Evolutionary conservation across 1,284 basidiomycete genomes (phyloP), one percentile per base, ranked within the genome.

Genomic region (Gomphus bonarii): DNA sequence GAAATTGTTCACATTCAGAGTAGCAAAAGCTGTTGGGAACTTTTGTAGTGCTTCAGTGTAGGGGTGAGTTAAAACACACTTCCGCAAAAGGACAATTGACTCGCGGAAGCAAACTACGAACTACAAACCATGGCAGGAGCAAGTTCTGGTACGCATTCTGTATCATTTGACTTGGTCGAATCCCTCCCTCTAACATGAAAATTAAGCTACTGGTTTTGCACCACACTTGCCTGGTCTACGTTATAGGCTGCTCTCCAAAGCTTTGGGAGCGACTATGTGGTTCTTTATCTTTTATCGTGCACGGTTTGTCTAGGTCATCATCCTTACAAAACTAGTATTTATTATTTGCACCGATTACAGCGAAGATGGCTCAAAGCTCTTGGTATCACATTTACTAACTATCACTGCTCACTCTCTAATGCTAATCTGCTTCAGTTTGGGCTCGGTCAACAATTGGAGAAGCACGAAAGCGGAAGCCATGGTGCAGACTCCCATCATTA

Each of bases 281-380:
- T 95, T 95, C 82, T 97, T 94, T 78, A 90, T 95, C 70, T 95
- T 95, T 76, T 95, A 95, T 73, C 84, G 91, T 60, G 85, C 88
- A 62, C 78, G 91, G 91, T 94, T 66, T 69, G 88, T 78, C 14
- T 16, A 11, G 12, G 16, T 22, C 11, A 11, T 42, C n/a, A 47
- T 30, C 47, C 52, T 50, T 52, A 18, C 61, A 14, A 49, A 48
- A 20, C 28, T 54, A n/a, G 42, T 40, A 38, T 54, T 43, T 60
- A 35, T 36, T 16, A 5, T 54, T 48, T 43, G 60, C 43, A 6
- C 51, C 30, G 16, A 30, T 46, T 63, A 43, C 66, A 88, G 85
- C 60, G 75, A 88, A 72, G 85, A 88, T 61, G 85, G 85, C 50
- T 75, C 78, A n/a, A 88, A 88, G 63, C 69, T 88, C 44, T 61